phyloP scores from a whole-genome alignment of 805 yeast species.

The Hanseniaspora singularis region DNA sequence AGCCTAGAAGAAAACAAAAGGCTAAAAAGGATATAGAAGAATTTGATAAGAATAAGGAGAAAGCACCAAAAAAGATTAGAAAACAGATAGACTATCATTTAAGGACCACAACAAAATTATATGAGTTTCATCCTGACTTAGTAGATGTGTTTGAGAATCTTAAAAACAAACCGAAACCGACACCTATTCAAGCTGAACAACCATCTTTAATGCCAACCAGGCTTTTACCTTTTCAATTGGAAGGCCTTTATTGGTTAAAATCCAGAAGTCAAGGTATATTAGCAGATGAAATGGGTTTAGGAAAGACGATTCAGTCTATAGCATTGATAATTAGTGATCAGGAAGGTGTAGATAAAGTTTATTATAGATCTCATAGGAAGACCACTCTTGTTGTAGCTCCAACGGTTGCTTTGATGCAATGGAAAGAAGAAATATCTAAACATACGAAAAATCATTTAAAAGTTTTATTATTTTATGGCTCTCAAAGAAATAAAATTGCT shows the following conservation, averaged over 20 bases:
- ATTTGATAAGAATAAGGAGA: not conserved
- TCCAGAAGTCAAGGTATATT: slow-evolving; percentile 67
- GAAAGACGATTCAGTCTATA: slow-evolving; percentile 93
- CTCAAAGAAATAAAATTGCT: slow-evolving; percentile 32
- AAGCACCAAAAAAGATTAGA: slow-evolving; percentile 33
- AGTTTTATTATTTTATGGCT: slow-evolving; percentile 74
- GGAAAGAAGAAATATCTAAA: slow-evolving; percentile 84
- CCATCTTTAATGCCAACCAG: slow-evolving; percentile 66
- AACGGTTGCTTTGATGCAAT: slow-evolving; percentile 95
- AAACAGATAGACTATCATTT: slow-evolving; percentile 43
- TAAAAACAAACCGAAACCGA: slow-evolving; percentile 35
- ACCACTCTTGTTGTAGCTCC: slow-evolving; percentile 93
- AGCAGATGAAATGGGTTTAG: slow-evolving; percentile 99
- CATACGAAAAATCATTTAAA: slow-evolving; percentile 65
- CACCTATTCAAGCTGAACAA: slow-evolving; percentile 50
- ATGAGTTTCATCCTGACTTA: slow-evolving; percentile 67
- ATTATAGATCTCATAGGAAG: slow-evolving; percentile 21
- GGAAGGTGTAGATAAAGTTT: slow-evolving; percentile 26
- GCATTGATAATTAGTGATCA: slow-evolving; percentile 67
- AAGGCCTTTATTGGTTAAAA: slow-evolving; percentile 82
- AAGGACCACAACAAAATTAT: slow-evolving; percentile 57
- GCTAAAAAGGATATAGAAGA: slow-evolving; percentile 13
- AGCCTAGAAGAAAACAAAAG: slow-evolving; percentile 2
- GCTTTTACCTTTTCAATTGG: slow-evolving; percentile 81
- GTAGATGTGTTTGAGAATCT: slow-evolving; percentile 59